phyloP scores from a whole-genome alignment of 805 yeast species.

The Saccharomycopsis malanga region DNA sequence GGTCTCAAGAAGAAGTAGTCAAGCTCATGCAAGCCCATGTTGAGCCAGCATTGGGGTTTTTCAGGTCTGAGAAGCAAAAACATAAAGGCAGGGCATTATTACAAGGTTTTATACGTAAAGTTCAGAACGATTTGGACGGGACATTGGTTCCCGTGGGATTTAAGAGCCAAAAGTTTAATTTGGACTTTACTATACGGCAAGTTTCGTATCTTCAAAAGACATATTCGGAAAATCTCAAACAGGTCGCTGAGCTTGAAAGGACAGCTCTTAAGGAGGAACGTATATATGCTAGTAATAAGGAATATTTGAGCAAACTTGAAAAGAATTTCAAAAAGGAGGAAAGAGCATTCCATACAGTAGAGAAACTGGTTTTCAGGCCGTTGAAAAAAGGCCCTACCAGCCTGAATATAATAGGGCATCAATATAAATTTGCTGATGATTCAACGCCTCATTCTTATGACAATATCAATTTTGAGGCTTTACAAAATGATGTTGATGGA shows the following conservation, averaged over 20 bases:
- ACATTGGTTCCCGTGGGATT: conserved; percentile 18
- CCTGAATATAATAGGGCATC: no score
- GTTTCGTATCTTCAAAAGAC: conserved; percentile 8
- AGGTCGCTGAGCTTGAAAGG: conserved; percentile 12
- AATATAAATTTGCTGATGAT: conserved; percentile 3
- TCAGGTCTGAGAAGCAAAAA: conserved; percentile 10
- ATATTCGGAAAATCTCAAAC: conserved; percentile 10
- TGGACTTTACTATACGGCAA: conserved; percentile 9
- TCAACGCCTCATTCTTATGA: background rate
- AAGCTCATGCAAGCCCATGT: conserved; percentile 5
- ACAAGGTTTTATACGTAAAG: background rate
- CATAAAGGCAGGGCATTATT: conserved; percentile 8
- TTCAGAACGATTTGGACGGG: conserved; percentile 11
- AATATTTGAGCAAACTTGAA: conserved; percentile 11
- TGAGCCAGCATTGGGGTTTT: conserved; percentile 11
- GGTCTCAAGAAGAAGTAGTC: conserved; percentile 7
- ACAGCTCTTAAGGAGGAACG: conserved; percentile 5
- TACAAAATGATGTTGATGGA: background rate
- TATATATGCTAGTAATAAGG: conserved; percentile 4
- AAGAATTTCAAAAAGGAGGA: conserved; percentile 10
- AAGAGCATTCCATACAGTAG: background rate
- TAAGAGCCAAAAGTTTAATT: conserved; percentile 7
- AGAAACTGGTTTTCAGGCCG: background rate
- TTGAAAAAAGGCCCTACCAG: background rate
- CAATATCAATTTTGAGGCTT: background rate